phyloP scores from a whole-genome alignment of 495 filamentous ascomycete genomes.

The Neurospora sp. region DNA sequence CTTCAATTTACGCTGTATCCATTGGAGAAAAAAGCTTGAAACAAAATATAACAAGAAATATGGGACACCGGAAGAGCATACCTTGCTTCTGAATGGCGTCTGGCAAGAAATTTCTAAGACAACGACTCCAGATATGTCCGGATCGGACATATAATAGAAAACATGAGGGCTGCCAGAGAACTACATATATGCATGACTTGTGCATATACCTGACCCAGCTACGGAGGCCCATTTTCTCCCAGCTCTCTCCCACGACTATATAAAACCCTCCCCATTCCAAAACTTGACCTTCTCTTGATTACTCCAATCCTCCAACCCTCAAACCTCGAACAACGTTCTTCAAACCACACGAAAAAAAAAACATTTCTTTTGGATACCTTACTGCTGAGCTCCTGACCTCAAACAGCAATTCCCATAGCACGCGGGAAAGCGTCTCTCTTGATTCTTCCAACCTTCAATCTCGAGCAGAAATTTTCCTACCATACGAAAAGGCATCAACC shows the following conservation, averaged over 20 bases:
- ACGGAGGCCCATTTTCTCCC: background rate
- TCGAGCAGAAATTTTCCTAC: background rate
- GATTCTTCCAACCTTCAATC: background rate
- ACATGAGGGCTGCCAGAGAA: background rate
- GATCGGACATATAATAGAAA: background rate
- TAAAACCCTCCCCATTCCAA: background rate
- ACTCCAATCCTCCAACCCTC: background rate
- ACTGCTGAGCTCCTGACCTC: too few species aligned
- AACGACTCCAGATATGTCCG: background rate
- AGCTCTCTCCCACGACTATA: background rate
- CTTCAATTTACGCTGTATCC: background rate
- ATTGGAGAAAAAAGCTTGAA: background rate
- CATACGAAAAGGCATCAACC: background rate
- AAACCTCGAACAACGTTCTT: background rate
- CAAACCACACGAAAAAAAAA: background rate
- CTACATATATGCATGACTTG: background rate
- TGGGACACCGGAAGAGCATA: background rate
- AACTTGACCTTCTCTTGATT: background rate
- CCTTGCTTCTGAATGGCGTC: background rate
- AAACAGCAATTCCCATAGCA: background rate
- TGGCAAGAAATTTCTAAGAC: background rate
- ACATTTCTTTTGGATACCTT: too few species aligned
- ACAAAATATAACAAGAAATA: background rate
- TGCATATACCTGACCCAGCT: background rate
- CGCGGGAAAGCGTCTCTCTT: background rate